phyloP scores from a whole-genome alignment of 2,329 filamentous ascomycete genomes.

The Hirsutella minnesotensis region DNA sequence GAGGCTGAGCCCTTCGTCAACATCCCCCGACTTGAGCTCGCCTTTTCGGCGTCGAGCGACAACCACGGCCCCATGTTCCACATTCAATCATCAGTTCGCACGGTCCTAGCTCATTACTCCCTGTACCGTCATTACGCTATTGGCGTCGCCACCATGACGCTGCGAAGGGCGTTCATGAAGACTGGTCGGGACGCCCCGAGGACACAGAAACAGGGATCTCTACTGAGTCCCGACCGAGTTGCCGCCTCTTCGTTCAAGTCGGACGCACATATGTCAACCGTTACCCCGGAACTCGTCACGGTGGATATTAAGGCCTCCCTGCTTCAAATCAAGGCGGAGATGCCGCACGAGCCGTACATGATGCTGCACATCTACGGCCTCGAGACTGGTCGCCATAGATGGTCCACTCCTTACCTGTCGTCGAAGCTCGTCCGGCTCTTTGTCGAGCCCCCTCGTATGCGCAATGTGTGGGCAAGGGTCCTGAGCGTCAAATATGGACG shows the following conservation, averaged over 20 bases:
- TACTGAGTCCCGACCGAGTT: conserved; percentile 18
- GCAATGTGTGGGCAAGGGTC: conserved; percentile 73
- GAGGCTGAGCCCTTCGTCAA: conserved; percentile 79
- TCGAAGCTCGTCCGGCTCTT: conserved; percentile 75
- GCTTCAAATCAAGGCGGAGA: conserved; percentile 75
- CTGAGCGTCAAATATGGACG: conserved; percentile 72
- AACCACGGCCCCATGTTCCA: conserved; percentile 80
- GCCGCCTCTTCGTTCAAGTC: conserved; percentile 16
- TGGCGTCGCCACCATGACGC: conserved; percentile 65
- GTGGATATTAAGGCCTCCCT: conserved; percentile 73
- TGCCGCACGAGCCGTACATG: conserved; percentile 81
- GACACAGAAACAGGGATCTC: conserved; percentile 18
- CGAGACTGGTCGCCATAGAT: conserved; percentile 74
- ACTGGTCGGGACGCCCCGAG: conserved; percentile 30
- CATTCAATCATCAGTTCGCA: conserved; percentile 68
- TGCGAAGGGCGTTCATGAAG: conserved; percentile 57
- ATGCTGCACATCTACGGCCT: conserved; percentile 82
- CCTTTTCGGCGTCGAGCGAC: conserved; percentile 76
- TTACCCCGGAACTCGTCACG: conserved; percentile 55
- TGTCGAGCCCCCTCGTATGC: conserved; percentile 75
- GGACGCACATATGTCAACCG: conserved; percentile 19
- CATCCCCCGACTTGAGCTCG: conserved; percentile 77
- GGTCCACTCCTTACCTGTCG: conserved; percentile 71
- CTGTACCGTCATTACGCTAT: conserved; percentile 87
- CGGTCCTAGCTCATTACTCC: conserved; percentile 77